Base-by-base conservation (phyloP, 1,284 basidiomycete species). In the Irpex rosettiformis region DNA sequence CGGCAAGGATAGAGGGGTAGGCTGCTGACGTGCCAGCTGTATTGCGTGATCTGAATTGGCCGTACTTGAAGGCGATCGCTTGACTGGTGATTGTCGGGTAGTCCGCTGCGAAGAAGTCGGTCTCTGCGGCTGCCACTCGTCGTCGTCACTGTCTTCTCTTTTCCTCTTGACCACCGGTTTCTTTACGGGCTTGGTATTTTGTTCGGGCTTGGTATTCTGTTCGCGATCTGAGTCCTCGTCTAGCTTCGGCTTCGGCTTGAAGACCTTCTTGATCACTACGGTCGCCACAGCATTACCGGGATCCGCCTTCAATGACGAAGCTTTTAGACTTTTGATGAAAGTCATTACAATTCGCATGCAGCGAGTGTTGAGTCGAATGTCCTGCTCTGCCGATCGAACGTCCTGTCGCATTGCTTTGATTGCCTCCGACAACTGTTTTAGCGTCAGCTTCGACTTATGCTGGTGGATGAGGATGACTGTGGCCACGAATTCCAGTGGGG, bases 401-500 rank as follows among this genome's bases (percentile, higher is more conserved):
- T 77, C 67, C 11, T 62, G 66, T 21, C 87, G 73, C 81, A 89
- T 79, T 2, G 69, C 67, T 1, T 64, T 66, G 3, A 89, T 77
- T 0, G 75, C 77, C 27, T 67, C 64, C 0, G 78, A 74, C 29
- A 89, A 63, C 64, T 78, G 75, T 0, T 62, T 60, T 59, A 73
- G 56, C 0, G 72, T 69, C 58, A 80, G 60, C 11, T 62, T 66
- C 24, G 72, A 69, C 62, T 74, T 77, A 57, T 79, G 68, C 6
- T 73, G 70, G 7, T 76, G 75, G 16, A 89, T 77, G 27, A 89
- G 69, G 1, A 87, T 60, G 7, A 73, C 72, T 52, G 82, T 79
- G 62, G 77, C 72, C 30, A 86, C 75, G 60, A 89, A 81, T 67
- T 90, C 88, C 42, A 87, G 74, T 0, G 88, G 88, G 0, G 85